Conservation (phyloP, 805 yeast genomes). For the Grigorovia jiainica region DNA sequence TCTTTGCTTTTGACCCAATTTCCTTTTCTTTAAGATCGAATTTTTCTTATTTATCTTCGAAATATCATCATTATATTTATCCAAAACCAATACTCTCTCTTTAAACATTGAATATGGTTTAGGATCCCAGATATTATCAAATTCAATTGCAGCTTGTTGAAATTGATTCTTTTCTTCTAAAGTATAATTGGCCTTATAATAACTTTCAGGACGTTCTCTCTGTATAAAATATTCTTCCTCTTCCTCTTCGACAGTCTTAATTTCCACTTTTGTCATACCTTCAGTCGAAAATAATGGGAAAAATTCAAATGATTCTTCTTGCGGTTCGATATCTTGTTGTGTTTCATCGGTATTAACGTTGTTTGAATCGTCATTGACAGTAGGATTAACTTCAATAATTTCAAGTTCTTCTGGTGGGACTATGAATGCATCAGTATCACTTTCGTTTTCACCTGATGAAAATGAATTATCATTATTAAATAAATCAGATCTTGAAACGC, state of each 20-base stretch:
- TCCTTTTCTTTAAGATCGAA: slow-evolving; percentile 13
- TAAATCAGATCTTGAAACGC: slow-evolving; percentile 4
- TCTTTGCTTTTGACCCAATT: slow-evolving; percentile 28
- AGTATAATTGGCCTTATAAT: slow-evolving; percentile 16
- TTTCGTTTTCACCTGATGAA: slow-evolving; percentile 19
- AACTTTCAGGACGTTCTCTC: slow-evolving; percentile 18
- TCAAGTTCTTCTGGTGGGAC: slow-evolving; percentile 11
- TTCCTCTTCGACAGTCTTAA: slow-evolving; percentile 18
- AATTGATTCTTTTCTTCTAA: slow-evolving; percentile 10
- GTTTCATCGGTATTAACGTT: slow-evolving; percentile 7
- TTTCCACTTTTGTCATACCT: slow-evolving; percentile 20
- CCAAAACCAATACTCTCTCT: slow-evolving; percentile 12
- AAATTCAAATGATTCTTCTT: slow-evolving; percentile 20
- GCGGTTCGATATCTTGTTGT: slow-evolving; percentile 1
- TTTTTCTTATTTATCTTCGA: slow-evolving; percentile 8
- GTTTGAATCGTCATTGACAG: slow-evolving; percentile 1
- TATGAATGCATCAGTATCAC: not conserved
- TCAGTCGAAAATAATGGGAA: slow-evolving; percentile 24
- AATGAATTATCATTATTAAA: slow-evolving; percentile 1
- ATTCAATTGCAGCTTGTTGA: slow-evolving; percentile 13
- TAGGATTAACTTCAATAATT: slow-evolving; percentile 15
- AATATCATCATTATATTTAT: slow-evolving; percentile 12
- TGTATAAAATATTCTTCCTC: slow-evolving; percentile 10
- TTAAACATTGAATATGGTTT: slow-evolving; percentile 7
- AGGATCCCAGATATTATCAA: slow-evolving; percentile 5